Evolutionary conservation across 2,329 filamentous ascomycete genomes (phyloP), one percentile per base, ranked within the genome.

Genomic region (Trichophyton rubrum): DNA sequence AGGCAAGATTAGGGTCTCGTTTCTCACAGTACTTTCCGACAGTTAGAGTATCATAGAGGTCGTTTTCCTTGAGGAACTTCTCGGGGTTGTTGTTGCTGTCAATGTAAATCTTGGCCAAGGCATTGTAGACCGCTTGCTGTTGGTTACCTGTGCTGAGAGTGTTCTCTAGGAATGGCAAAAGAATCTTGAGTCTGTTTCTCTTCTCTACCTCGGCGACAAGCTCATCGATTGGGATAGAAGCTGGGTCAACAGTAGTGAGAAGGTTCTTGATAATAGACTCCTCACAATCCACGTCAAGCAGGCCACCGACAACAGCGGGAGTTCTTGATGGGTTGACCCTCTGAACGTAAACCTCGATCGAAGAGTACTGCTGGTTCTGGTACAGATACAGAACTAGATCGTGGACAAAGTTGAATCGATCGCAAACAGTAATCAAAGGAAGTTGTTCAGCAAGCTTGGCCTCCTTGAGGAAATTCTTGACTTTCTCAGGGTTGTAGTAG

Each of bases 21-120:
- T 97, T 97, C 80, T 96, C 92, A 73, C 92, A 99, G 80, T 99
- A 99, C 77, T 96, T 96, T 73, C 93, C 93, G 60, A 99, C 89
- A 24, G 81, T 84, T 45, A 97, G 79, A 2, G 93, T 90, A 71
- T 99, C 93, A 67, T 99, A 99, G 72, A 93, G 85, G 69, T 96
- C 90, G 71, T 99, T 99, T 77, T 96, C 90, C 78, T 93, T 95
- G 59, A 99, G 79, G 79, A 99, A 99, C 71, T 89, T 89, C 80
- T 99, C 93, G 0, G 93, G 93, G 72, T 96, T 90, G 78, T 96
- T 96, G 81, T 99, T 99, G 67, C 85, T 90, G 75, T 99, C 93
- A 62, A 99, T 99, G 77, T 99, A 99, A 67, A 99, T 99, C 83
- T 99, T 99, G 58, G 93, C 93, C 33, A 99, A 82, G 5, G 93